phyloP scores from a whole-genome alignment of 495 filamentous ascomycete species.

The Schizothecium vesticola region DNA sequence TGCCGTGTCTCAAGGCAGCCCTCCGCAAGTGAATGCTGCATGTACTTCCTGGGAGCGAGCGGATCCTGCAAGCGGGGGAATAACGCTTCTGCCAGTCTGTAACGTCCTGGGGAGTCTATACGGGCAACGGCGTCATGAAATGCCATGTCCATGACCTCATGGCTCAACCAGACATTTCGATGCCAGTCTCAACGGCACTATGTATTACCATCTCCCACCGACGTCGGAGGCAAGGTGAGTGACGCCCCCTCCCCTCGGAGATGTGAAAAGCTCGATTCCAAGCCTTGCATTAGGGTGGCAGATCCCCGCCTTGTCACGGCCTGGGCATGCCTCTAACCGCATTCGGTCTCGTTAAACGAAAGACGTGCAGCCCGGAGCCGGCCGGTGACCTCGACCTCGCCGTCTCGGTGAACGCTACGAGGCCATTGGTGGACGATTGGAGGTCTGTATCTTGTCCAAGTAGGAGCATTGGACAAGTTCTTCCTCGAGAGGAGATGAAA shows the following conservation, averaged over 20 bases:
- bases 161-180: background rate
- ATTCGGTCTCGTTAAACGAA: slow-evolving; percentile 7
- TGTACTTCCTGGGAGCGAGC: background rate
- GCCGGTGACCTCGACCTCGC: background rate
- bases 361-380: background rate
- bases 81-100: background rate
- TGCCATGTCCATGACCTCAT: background rate
- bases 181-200: background rate
- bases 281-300: slow-evolving; percentile 5
- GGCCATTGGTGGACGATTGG: background rate
- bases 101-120: no score
- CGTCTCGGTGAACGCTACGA: background rate
- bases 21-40: background rate
- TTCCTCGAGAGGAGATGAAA: background rate
- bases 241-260: slow-evolving; percentile 30
- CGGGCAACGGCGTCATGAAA: background rate
- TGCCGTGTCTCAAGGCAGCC: no score
- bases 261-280: slow-evolving; percentile 23
- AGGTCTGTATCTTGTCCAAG: background rate
- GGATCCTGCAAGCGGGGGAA: background rate
- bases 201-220: background rate
- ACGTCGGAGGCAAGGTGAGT: background rate
- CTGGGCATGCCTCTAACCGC: background rate
- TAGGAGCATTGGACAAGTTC: background rate
- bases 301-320: slow-evolving; percentile 7